Evolutionary conservation across 73 alveolate species (phyloP), one percentile per base, ranked within the genome.

Genomic region (Paramecium octaurelia): DNA sequence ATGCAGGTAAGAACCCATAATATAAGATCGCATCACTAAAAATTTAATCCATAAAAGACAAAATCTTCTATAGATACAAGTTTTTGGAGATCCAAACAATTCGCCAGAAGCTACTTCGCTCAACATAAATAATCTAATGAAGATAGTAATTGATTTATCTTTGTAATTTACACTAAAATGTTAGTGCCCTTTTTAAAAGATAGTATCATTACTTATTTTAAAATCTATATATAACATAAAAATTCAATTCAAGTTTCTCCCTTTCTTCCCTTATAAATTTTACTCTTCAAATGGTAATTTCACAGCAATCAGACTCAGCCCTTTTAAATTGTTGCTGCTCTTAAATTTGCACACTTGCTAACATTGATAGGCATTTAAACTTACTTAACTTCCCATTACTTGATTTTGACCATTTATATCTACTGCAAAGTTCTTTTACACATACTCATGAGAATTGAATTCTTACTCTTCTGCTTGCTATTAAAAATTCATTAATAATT

Each of bases 1-100:
- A 38, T 75, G 88, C 88, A 75, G 88, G 88, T 75, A 75, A 29
- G 88, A 35, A 21, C 88, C 68, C 29, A n/a, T 75, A 35, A 75
- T 38, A 75, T 75, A 75, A 38, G 60, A 38, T 75, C 60, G 46
- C 84, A 64, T 38, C 60, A 38, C 46, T 38, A 75, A 75, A 42
- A 75, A 38, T 42, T 75, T 42, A 75, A 38, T 42, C 58, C 60
- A 34, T 38, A 35, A 75, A 75, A 75, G 35, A 38, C 88, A 29
- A 75, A 38, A 35, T 42, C 42, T 68, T 68, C 59, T 29, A 8
- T 42, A 64, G 84, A 64, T 31, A 64, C 84, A 34, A 34, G 48
- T 64, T 64, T 64, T 34, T 31, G 42, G 84, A 64, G 84, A 64
- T 64, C 84, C 84, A 64, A 64, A 34, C 84, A 64, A 64, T 64